Evolutionary conservation across 2,329 filamentous ascomycete species (phyloP).

Genomic region (Pestalotiopsis sp.): DNA sequence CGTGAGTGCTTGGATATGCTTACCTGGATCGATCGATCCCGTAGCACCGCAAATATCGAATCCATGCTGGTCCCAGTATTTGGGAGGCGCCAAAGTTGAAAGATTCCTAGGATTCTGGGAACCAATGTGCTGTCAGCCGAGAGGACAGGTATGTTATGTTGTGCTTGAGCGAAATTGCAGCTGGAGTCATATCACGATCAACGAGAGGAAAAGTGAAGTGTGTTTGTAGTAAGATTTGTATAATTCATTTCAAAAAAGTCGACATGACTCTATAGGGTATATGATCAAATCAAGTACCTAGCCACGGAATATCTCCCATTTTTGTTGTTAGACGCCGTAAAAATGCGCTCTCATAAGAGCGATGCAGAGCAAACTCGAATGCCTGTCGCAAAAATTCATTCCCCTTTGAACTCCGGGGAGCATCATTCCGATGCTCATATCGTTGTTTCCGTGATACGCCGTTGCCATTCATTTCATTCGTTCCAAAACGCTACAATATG

Average conservation of each 20-base stretch:
- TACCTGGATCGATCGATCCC: not conserved
- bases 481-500: conserved; percentile 5
- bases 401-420: not conserved
- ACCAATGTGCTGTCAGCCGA: not conserved
- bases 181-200: not conserved
- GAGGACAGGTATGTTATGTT: too few species aligned
- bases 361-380: not conserved
- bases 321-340: not conserved
- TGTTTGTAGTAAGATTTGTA: not conserved
- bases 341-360: not conserved
- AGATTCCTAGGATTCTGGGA: not conserved
- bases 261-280: conserved; percentile 2
- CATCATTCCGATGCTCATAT: not conserved
- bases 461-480: not conserved
- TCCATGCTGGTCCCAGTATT: not conserved
- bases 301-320: not conserved
- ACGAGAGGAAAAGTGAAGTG: not conserved
- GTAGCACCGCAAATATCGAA: not conserved
- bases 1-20: not conserved
- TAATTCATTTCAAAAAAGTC: not conserved
- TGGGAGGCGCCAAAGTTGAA: not conserved
- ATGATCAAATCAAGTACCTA: not conserved
- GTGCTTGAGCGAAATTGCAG: not conserved
- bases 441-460: not conserved
- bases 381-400: not conserved